These are phyloP conservation scores for Clonostachys solani DNA, from an alignment of 2,329 filamentous ascomycete genomes.

Conservation along the genomic window DNA sequence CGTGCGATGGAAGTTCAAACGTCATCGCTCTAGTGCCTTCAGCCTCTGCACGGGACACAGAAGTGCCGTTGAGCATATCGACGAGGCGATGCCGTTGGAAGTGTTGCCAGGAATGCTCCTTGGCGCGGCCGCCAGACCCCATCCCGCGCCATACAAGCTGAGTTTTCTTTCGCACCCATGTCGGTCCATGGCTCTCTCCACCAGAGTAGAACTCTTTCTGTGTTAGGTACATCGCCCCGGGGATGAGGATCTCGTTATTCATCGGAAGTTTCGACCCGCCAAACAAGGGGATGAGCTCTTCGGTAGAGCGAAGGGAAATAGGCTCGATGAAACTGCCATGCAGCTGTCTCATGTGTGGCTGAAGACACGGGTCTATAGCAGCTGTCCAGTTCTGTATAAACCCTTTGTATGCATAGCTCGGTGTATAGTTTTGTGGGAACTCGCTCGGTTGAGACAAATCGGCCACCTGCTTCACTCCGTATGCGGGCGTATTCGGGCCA, in stretches of 20 bases:
- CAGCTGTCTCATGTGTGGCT: constrained; percentile 42
- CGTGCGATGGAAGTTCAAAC: constrained; percentile 39
- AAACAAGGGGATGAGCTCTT: constrained; percentile 56
- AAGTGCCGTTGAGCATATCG: constrained; percentile 63
- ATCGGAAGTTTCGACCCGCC: constrained; percentile 58
- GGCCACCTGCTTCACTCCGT: constrained; percentile 23
- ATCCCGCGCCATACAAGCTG: constrained; percentile 61
- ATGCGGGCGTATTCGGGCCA: constrained; percentile 46
- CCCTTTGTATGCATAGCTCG: constrained; percentile 34
- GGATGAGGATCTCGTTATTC: constrained; percentile 62
- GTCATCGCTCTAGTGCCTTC: constrained; percentile 32
- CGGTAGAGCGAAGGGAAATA: constrained; percentile 43
- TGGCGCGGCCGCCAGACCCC: constrained; percentile 53
- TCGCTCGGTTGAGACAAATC: constrained; percentile 22
- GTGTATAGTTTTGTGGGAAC: constrained; percentile 24
- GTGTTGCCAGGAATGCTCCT: constrained; percentile 56
- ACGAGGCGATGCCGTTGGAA: constrained; percentile 71
- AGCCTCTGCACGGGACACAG: constrained; percentile 41
- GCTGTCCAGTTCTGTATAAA: constrained; percentile 55
- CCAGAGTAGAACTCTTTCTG: constrained; percentile 56
- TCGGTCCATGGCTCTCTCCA: constrained; percentile 45
- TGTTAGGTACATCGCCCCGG: constrained; percentile 60
- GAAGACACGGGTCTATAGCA: constrained; percentile 54
- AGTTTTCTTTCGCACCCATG: constrained; percentile 54
- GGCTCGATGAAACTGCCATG: constrained; percentile 56